Evolutionary conservation across 768 basidiomycete genomes (phyloP), one percentile per base, ranked within the genome.

Genomic region (Russula dissimulans): DNA sequence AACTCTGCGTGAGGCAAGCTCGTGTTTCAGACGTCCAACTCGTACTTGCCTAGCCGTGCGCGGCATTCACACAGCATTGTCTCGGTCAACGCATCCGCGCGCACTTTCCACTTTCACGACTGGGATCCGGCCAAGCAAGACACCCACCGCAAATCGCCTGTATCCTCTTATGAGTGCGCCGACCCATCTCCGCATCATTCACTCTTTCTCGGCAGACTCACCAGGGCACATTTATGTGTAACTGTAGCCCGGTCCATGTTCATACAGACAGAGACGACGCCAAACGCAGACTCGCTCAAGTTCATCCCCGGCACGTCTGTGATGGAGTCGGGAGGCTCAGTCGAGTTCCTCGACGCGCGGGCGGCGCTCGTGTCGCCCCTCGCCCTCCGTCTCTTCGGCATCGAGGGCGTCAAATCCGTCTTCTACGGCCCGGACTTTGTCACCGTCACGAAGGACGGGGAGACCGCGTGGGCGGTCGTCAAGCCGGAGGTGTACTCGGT

Each of bases 401-500:
- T 98, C 59, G 88, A 95, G 48, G 97, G 97, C 54, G 88, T 99
- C 56, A 82, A 80, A 38, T 81, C 79, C 47, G 81, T 98, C 31
- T 97, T 98, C 71, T 99, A 91, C 70, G 97, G 97, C 0, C 97
- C 97, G 6, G 97, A 99, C 74, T 99, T 99, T 69, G 92, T 99
- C 68, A 95, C 93, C 4, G 89, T 98, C 42, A 91, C 91, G 43
- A 98, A 98, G 74, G 86, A 89, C 66, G 79, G 83, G 49, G 91
- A 91, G 69, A 82, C 84, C 67, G 75, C 83, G 12, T 99, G 97
- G 97, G 73, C 87, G 1, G 82, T 95, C 48, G 73, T 98, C 66
- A 99, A 99, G 71, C 97, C 97, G 22, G 97, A 99, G 76, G 84
- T 98, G 47, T 99, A 97, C 70, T 89, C 92, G 15, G 84, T 86